A percentile compares a stretch with the other conserved stretches of the same genome.
Conservation (phyloP, 305 asterid species). For the Fraxinus albicans region DNA sequence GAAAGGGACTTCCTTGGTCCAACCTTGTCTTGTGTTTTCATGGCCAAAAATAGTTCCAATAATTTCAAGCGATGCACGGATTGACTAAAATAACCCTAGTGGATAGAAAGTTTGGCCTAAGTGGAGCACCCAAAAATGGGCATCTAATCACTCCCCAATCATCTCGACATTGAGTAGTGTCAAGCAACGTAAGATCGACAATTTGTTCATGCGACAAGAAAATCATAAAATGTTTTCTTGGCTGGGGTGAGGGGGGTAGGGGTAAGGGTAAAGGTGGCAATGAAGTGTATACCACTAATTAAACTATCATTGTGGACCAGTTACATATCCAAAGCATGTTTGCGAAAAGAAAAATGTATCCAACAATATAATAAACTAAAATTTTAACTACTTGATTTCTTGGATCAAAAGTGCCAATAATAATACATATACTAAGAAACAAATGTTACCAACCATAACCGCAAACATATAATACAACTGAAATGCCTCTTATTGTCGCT, state of each 20-base stretch:
- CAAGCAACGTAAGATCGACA: background rate
- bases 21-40: background rate
- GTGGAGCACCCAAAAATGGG: conserved; percentile 38
- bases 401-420: background rate
- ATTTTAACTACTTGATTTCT: background rate
- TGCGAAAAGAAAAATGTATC: background rate
- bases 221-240: background rate
- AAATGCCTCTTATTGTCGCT: background rate
- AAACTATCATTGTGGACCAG: background rate
- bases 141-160: conserved; percentile 41
- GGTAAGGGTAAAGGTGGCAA: background rate
- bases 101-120: background rate
- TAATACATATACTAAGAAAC: background rate
- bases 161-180: conserved; percentile 21
- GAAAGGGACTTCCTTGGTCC: background rate
- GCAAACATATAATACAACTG: background rate
- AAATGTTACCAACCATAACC: background rate
- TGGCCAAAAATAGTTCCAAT: background rate
- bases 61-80: background rate
- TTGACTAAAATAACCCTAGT: background rate
- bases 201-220: background rate
- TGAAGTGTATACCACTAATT: background rate
- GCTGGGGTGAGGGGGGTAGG: background rate
- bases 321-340: background rate
- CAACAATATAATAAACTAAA: background rate